phyloP scores from a whole-genome alignment of 441 rosid genomes.

The Daphne laureola region DNA sequence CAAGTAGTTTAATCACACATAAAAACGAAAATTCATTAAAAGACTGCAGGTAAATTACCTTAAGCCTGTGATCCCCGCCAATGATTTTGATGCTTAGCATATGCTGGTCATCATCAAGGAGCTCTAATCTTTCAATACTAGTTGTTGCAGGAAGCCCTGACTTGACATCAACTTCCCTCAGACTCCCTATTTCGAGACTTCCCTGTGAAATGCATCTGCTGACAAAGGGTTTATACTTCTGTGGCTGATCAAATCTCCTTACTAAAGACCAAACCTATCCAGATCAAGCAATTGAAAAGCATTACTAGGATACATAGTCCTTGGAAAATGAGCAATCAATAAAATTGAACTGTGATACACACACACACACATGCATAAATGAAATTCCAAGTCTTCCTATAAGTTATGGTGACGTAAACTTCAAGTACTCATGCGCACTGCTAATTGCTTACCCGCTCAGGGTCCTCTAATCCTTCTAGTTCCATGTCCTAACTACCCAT shows the following conservation, averaged over 20 bases:
- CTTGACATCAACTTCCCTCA: conserved; percentile 71
- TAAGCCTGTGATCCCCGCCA: conserved; percentile 76
- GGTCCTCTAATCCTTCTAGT: not conserved
- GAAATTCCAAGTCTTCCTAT: not conserved
- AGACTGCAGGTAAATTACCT: conserved; percentile 24
- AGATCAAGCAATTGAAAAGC: conserved; percentile 3
- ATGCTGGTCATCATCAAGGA: conserved; percentile 60
- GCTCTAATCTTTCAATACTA: conserved; percentile 62
- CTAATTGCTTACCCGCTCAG: no score
- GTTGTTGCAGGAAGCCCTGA: conserved; percentile 69
- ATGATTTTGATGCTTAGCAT: conserved; percentile 52
- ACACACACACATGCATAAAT: not conserved
- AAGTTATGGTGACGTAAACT: conserved; percentile 11
- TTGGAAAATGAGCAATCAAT: conserved; percentile 6
- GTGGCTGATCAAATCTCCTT: conserved; percentile 72
- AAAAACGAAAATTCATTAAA: conserved; percentile 3
- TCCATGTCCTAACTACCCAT: conserved; percentile 3
- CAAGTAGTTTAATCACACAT: conserved; percentile 1
- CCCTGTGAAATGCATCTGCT: conserved; percentile 62
- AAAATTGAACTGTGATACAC: not conserved
- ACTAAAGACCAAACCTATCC: conserved; percentile 57
- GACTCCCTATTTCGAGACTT: conserved; percentile 51
- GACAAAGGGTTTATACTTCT: conserved; percentile 61
- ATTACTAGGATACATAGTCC: conserved; percentile 9
- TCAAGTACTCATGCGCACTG: conserved; percentile 3